Conservation (phyloP, 2,329 filamentous ascomycete species). For the Cytospora leucostoma region DNA sequence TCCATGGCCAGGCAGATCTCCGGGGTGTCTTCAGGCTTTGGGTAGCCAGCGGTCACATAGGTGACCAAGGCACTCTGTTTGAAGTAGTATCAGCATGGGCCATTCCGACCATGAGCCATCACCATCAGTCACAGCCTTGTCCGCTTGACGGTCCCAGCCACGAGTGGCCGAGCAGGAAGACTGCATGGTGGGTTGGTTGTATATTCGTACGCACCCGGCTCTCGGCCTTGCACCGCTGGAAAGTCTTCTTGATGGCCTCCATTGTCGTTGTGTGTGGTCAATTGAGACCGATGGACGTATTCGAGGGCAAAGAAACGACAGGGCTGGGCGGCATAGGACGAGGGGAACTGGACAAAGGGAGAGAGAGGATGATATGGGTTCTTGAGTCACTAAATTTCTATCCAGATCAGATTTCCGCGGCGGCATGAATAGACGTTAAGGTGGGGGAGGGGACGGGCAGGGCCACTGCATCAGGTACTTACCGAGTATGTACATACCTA, state of each 20-base stretch:
- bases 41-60: slow-evolving; percentile 95
- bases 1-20: slow-evolving; percentile 87
- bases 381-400: slow-evolving; percentile 28
- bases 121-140: neutral
- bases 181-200: slow-evolving; percentile 31
- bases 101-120: too few species aligned
- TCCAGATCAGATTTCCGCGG: slow-evolving; percentile 5
- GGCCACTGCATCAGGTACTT: neutral
- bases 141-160: neutral
- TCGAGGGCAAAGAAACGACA: neutral
- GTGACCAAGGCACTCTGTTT: slow-evolving; percentile 80
- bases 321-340: neutral
- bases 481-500: too few species aligned
- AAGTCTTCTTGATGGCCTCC: slow-evolving; percentile 62
- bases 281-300: slow-evolving; percentile 15
- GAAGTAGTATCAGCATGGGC: neutral
- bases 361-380: neutral
- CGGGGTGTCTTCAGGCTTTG: slow-evolving; percentile 77
- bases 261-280: slow-evolving; percentile 40
- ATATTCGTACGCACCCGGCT: slow-evolving; percentile 49
- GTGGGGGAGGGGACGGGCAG: neutral
- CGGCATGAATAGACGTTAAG: neutral
- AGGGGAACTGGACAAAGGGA: too few species aligned
- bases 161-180: too few species aligned
- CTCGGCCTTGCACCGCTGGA: slow-evolving; percentile 60